Base-by-base conservation (phyloP, 176 grass and related monocot species). In the Elymus sibiricus region DNA sequence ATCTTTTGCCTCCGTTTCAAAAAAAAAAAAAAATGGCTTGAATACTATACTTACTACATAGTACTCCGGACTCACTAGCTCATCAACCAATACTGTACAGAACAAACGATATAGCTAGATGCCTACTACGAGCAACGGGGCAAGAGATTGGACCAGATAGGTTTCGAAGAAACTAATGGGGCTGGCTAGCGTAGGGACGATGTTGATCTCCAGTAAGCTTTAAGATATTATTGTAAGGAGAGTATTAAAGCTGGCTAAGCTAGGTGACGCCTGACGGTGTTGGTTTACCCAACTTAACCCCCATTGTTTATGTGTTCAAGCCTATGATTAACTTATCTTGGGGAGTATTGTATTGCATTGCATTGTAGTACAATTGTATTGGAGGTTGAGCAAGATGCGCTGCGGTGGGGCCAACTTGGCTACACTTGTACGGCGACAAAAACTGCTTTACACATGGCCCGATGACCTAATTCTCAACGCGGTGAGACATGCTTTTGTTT, bases 241-340 rank as follows among this genome's bases (percentile, higher is more conserved):
- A 19, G 49, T 53, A 53, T 19, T 53, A 53, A 53, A 19, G 49
- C 49, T 5, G 19, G 49, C 16, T 53, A 77, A 53, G 49, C 16
- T 53, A 77, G 49, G 8, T 16, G n/a, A 47, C 42, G 44, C 26
- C 64, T 42, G 70, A n/a, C 8, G 81, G 35, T 84, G 89, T 80
- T 39, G 81, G 81, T 70, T 87, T 69, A 42, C 55, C 69, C 84
- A 78, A 82, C 84, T 78, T 81, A 87, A 62, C 59, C 59, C 67
- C 46, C 10, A 47, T 91, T 87, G 74, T 84, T 91, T 87, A 87
- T 84, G 46, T 84, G 81, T 40, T 80, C 46, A 29, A 76, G 8
- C 76, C 12, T 80, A 84, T 79, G 68, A 87, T 87, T 87, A 83
- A 74, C 66, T 87, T 90, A 90, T 79, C 83, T 37, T 25, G 17